Evolutionary conservation across 1,139 yeast species (phyloP).

Genomic region (Saccharomycopsis hybrid): DNA sequence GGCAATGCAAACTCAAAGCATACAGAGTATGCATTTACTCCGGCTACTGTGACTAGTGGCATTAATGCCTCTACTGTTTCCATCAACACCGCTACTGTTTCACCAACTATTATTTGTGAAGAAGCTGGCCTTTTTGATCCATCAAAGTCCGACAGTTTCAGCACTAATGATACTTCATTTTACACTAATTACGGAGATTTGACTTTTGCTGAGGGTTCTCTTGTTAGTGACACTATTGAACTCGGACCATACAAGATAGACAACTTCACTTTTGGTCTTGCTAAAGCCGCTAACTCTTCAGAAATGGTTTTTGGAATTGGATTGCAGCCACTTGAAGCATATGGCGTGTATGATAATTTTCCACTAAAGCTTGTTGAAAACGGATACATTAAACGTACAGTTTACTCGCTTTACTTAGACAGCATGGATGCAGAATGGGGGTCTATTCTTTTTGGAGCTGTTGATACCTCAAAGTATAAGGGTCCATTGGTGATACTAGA

Average conservation of each 20-base stretch:
- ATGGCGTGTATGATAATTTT: slow-evolving; percentile 41
- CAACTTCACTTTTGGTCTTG: slow-evolving; percentile 52
- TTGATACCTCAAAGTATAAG: slow-evolving; percentile 44
- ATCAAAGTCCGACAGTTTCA: slow-evolving; percentile 36
- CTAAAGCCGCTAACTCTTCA: slow-evolving; percentile 43
- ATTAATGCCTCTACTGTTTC: too few species aligned
- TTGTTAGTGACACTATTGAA: slow-evolving; percentile 51
- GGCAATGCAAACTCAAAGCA: neutral
- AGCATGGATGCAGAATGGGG: slow-evolving; percentile 35
- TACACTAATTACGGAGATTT: slow-evolving; percentile 56
- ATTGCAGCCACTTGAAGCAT: slow-evolving; percentile 37
- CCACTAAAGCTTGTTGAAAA: slow-evolving; percentile 48
- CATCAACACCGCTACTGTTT: too few species aligned
- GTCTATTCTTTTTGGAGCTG: slow-evolving; percentile 49
- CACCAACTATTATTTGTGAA: too few species aligned
- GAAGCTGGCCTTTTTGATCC: too few species aligned
- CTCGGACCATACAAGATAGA: slow-evolving; percentile 39
- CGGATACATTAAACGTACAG: slow-evolving; percentile 45
- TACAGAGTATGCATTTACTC: too few species aligned
- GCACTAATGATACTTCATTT: slow-evolving; percentile 38
- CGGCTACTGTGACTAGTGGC: too few species aligned
- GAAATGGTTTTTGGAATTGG: slow-evolving; percentile 58
- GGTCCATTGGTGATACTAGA: slow-evolving; percentile 32
- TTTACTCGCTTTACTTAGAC: slow-evolving; percentile 50
- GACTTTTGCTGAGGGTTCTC: slow-evolving; percentile 53